Evolutionary conservation across 805 yeast genomes (phyloP).

Genomic region (Teunomyces pallodes): DNA sequence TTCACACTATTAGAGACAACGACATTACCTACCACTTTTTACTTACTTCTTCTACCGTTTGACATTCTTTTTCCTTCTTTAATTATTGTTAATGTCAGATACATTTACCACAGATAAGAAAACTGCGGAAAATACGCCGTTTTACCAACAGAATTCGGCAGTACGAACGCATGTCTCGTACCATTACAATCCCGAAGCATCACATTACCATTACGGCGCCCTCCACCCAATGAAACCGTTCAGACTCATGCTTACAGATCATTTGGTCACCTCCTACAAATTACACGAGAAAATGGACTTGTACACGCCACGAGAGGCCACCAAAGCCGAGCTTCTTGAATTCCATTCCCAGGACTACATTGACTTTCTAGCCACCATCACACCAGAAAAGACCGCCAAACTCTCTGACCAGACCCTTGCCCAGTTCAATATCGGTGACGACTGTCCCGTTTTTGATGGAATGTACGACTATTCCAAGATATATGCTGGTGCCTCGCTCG

Average conservation of each 20-base stretch:
- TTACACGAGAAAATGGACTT: constrained; percentile 88
- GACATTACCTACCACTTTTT: no score
- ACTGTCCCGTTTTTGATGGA: constrained; percentile 94
- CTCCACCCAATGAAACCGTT: constrained; percentile 99
- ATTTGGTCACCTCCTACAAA: constrained; percentile 79
- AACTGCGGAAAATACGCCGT: constrained; percentile 32
- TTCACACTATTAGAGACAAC: no score
- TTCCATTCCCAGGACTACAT: constrained; percentile 89
- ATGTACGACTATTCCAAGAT: constrained; percentile 85
- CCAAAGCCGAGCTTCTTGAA: constrained; percentile 70
- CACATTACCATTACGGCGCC: constrained; percentile 85
- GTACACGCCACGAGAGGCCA: constrained; percentile 79
- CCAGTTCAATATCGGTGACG: constrained; percentile 86
- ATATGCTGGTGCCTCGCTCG: constrained; percentile 91
- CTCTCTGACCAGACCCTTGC: constrained; percentile 57
- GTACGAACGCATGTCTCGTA: constrained; percentile 60
- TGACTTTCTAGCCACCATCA: constrained; percentile 68
- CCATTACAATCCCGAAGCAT: constrained; percentile 80
- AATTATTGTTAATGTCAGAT: neutral
- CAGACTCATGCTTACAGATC: constrained; percentile 90
- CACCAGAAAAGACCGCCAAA: constrained; percentile 70
- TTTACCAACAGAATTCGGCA: constrained; percentile 20
- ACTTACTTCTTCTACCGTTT: neutral
- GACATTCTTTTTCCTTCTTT: no score
- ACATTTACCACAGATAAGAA: constrained; percentile 36